Base-by-base conservation (phyloP, 257 asterid genomes). In the Nicotiana tomentosiformis region DNA sequence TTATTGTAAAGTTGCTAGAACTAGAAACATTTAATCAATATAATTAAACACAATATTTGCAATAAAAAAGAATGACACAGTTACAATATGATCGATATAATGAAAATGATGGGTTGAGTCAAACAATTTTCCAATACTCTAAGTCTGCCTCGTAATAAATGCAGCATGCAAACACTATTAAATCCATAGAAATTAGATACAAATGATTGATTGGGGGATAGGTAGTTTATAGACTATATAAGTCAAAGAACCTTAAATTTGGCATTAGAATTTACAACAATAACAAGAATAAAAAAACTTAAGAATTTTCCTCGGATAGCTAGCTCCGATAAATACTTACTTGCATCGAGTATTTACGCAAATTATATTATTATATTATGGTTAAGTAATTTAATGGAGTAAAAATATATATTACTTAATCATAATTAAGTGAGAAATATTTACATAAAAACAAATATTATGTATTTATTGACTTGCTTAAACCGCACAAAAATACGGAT, bases 401-500 rank as follows among this genome's bases (percentile, higher is more conserved):
- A 43, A 43, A 43, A 8, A 9, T 43, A 9, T 43, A 9, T 43
- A 43, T 8, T 3, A 32, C 33, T 32, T 32, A 32, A 32, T 32
- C 35, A 3, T 32, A 32, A 32, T 32, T 32, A 32, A 32, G 4
- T 32, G 4, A 32, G 0, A 43, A 0, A 7, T 1, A 9, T 43
- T 0, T 9, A 43, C 12, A 0, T 43, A 43, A 9, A 43, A 43
- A 8, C 0, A 43, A 0, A 43, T 43, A 43, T 9, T 8, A 43
- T 43, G 0, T 43, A 43, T 43, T 0, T 43, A 8, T 43, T 2
- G 1, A 2, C 0, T 43, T 43, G 0, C 9, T 4, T 9, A 9
- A 43, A 43, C 1, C 35, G 5, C 35, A 43, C 12, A 43, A 43
- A 0, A 53, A 53, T 15, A 53, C 18, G 83, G 91, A 89, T 90